Conservation (phyloP, 2,329 filamentous ascomycete species). For the Cadophora sp. region DNA sequence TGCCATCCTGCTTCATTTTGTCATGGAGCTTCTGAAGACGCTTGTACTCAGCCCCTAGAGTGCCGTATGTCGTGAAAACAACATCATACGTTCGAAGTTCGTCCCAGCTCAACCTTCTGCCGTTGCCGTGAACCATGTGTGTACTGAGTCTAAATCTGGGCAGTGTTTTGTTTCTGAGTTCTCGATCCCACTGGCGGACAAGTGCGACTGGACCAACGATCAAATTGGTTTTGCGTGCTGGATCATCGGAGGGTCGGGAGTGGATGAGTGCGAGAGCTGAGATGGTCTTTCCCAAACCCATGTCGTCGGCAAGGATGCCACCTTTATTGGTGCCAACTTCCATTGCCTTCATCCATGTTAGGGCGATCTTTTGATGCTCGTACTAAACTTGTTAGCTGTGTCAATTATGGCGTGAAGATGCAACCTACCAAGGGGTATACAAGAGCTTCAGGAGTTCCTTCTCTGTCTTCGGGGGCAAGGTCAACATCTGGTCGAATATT, state of each 20-base stretch:
- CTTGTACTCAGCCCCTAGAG: conserved; percentile 71
- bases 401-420: neutral
- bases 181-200: conserved; percentile 83
- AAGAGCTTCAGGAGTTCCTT: conserved; percentile 73
- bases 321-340: conserved; percentile 76
- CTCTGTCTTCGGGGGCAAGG: conserved; percentile 64
- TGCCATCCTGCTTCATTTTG: conserved; percentile 39
- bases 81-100: conserved; percentile 73
- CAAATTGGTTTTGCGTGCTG: conserved; percentile 67
- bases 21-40: conserved; percentile 57
- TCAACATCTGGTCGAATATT: conserved; percentile 78
- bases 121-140: conserved; percentile 69
- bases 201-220: conserved; percentile 83
- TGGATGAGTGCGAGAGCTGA: conserved; percentile 75
- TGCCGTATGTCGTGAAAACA: conserved; percentile 81
- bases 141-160: conserved; percentile 64
- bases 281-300: conserved; percentile 86
- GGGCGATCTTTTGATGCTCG: conserved; percentile 80
- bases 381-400: conserved; percentile 52
- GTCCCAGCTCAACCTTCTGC: conserved; percentile 63
- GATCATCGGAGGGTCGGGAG: conserved; percentile 62
- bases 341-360: conserved; percentile 78
- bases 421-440: conserved; percentile 60
- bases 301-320: conserved; percentile 80
- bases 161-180: conserved; percentile 76